A percentile compares a stretch with the other conserved stretches of the same genome.
phyloP scores from a whole-genome alignment of 345 rosid genomes.

The Euphorbia pulcherrima region DNA sequence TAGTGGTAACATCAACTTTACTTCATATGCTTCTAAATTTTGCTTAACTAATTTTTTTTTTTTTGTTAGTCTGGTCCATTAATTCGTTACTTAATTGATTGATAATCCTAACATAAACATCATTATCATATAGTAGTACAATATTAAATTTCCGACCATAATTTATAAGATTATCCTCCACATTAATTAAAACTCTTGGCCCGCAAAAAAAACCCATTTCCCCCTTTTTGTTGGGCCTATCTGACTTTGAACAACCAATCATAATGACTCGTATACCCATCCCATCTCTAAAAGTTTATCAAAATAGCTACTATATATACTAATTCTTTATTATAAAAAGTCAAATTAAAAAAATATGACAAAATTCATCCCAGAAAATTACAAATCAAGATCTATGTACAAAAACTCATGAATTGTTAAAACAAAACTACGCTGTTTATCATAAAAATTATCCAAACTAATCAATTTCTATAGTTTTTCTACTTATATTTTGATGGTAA shows the following conservation, averaged over 20 bases:
- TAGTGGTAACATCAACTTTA: not conserved
- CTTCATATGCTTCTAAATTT: not conserved
- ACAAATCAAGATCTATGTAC: not conserved
- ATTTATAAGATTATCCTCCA: not conserved
- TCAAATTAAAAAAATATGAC: not conserved
- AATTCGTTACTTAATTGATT: not conserved
- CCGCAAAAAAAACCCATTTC: not conserved
- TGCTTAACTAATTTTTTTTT: not conserved
- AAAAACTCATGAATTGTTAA: not conserved
- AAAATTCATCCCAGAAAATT: too few relatives aligned
- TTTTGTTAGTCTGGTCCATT: not conserved
- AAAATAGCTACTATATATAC: slow-evolving; percentile 3
- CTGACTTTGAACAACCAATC: slow-evolving; percentile 6
- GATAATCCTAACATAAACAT: not conserved
- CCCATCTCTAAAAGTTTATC: not conserved
- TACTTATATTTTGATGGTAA: too few relatives aligned
- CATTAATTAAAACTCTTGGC: not conserved
- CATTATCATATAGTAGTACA: not conserved
- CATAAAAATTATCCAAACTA: too few relatives aligned
- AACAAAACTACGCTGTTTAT: too few relatives aligned
- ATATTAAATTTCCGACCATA: slow-evolving; percentile 1
- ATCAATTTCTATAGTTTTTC: too few relatives aligned
- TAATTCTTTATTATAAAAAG: not conserved
- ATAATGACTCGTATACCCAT: too few relatives aligned
- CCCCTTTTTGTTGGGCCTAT: not conserved